Conservation (phyloP, 2,329 filamentous ascomycete genomes). For the Lojkania enalia region DNA sequence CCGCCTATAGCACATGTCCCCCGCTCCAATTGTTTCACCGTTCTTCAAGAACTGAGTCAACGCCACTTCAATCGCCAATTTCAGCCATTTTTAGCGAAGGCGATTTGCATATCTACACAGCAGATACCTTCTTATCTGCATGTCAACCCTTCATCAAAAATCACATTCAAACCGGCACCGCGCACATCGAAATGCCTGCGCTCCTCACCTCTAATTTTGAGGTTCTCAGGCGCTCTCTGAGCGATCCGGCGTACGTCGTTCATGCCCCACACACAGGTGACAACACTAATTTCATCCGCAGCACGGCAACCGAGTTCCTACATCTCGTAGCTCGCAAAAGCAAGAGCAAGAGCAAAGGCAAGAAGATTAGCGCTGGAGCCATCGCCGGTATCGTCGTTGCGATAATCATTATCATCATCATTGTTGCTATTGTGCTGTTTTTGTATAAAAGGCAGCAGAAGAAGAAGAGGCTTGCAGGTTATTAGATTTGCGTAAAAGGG, state of each 20-base stretch:
- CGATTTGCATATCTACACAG: no score
- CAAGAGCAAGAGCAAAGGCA: not conserved
- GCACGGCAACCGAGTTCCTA: not conserved
- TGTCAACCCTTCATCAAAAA: not conserved
- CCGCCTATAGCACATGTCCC: not conserved
- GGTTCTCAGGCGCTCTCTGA: not conserved
- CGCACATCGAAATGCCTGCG: not conserved
- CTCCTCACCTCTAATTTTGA: not conserved
- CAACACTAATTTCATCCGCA: not conserved
- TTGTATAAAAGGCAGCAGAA: not conserved
- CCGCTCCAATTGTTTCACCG: not conserved
- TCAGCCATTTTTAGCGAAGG: not conserved
- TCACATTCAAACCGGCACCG: no score
- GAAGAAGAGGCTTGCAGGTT: not conserved
- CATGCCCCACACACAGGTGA: not conserved
- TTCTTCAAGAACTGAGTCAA: not conserved
- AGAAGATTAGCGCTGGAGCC: not conserved
- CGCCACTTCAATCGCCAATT: not conserved
- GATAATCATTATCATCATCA: not conserved
- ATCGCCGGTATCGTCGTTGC: not conserved
- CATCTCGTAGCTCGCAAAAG: not conserved
- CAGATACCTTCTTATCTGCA: not conserved
- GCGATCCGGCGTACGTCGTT: not conserved
- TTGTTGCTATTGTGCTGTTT: not conserved
- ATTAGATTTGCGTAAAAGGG: no score